Conservation (phyloP, 768 basidiomycete genomes). For the Dendrothele bispora region DNA sequence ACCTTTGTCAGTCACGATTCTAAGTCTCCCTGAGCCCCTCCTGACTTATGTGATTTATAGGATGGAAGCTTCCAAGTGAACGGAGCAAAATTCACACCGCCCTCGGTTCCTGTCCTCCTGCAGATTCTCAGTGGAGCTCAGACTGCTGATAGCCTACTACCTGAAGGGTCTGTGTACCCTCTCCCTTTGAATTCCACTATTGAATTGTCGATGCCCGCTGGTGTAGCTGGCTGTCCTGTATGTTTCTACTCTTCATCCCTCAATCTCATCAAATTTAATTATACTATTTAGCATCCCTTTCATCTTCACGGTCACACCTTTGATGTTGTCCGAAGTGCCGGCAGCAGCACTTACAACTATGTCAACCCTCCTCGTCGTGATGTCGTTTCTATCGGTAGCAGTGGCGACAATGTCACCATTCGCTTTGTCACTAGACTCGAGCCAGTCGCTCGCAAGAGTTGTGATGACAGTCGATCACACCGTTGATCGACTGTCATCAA, state of each 20-base stretch:
- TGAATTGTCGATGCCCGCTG: not conserved
- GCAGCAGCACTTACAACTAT: not conserved
- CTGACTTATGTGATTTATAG: not conserved
- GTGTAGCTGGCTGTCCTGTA: conserved; percentile 9
- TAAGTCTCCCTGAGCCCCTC: not conserved
- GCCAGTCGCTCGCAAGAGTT: conserved; percentile 60
- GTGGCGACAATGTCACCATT: conserved; percentile 15
- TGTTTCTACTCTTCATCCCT: conserved; percentile 18
- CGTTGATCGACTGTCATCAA: conserved; percentile 37
- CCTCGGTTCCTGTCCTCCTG: conserved; percentile 29
- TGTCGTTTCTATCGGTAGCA: not conserved
- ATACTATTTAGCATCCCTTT: not conserved
- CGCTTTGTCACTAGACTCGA: conserved; percentile 61
- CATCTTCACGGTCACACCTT: not conserved
- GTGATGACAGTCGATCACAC: conserved; percentile 23
- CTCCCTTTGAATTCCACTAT: not conserved
- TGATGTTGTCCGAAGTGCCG: not conserved
- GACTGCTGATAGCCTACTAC: conserved; percentile 13
- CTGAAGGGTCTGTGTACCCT: not conserved
- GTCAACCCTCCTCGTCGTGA: conserved; percentile 1
- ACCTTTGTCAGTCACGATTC: not conserved
- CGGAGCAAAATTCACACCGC: conserved; percentile 5
- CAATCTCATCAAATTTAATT: conserved; percentile 41
- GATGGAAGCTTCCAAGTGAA: not conserved
- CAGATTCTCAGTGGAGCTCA: conserved; percentile 31